These are phyloP conservation scores for Kuraishia piskuri DNA, from an alignment of 805 yeast genomes.

Conservation along the genomic window DNA sequence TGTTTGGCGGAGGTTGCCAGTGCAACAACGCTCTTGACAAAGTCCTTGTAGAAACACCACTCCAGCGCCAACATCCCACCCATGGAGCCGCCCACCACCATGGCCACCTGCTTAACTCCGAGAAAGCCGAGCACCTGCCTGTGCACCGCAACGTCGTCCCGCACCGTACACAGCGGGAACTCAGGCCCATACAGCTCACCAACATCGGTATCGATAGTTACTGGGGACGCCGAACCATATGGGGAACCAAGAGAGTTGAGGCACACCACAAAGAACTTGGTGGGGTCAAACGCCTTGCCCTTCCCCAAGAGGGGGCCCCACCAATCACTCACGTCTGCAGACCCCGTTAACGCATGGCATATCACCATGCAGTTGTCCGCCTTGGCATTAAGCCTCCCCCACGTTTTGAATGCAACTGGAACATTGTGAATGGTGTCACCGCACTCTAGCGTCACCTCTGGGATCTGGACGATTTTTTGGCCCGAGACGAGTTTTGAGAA, in stretches of 20 bases:
- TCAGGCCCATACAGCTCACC: slow-evolving; percentile 84
- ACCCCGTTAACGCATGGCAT: slow-evolving; percentile 94
- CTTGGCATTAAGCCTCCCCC: slow-evolving; percentile 75
- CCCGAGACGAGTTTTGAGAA: slow-evolving; percentile 61
- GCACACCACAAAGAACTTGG: slow-evolving; percentile 79
- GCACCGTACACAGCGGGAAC: slow-evolving; percentile 87
- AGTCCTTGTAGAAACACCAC: slow-evolving; percentile 63
- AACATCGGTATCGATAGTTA: slow-evolving; percentile 70
- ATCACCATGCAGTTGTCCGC: slow-evolving; percentile 80
- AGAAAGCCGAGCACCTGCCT: slow-evolving; percentile 67
- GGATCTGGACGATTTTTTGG: slow-evolving; percentile 74
- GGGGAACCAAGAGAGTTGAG: slow-evolving; percentile 94
- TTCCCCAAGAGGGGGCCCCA: slow-evolving; percentile 95
- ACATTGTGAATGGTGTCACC: slow-evolving; percentile 66
- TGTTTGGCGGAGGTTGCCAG: slow-evolving; percentile 92
- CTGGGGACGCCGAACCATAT: slow-evolving; percentile 91
- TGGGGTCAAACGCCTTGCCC: slow-evolving; percentile 83
- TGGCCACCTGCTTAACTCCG: slow-evolving; percentile 72
- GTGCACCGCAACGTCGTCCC: slow-evolving; percentile 85
- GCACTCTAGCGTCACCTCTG: slow-evolving; percentile 68
- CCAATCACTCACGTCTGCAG: slow-evolving; percentile 95
- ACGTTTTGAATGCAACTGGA: slow-evolving; percentile 92
- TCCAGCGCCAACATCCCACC: slow-evolving; percentile 96
- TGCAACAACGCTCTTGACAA: slow-evolving; percentile 67
- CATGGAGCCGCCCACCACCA: slow-evolving; percentile 96